A percentile compares a stretch with the other conserved stretches of the same genome.
Evolutionary conservation across 192 early-diverging fungal species (phyloP).

Genomic region (Gigaspora rosea): DNA sequence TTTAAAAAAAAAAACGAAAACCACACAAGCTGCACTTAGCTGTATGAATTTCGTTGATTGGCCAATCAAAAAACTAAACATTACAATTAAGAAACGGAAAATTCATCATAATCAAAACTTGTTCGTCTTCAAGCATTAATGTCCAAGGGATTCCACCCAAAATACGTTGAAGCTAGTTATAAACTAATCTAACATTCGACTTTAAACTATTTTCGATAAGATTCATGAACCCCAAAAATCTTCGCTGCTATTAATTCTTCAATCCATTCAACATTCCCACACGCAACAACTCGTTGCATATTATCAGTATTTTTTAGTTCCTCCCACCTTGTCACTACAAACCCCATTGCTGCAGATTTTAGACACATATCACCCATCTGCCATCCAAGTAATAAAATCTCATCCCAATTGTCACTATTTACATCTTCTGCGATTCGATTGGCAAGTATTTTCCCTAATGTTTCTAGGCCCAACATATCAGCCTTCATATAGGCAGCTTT

Average conservation of each 20-base stretch:
- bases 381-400: slow-evolving; percentile 23
- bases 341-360: slow-evolving; percentile 3
- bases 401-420: slow-evolving; percentile 24
- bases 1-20: too few relatives aligned
- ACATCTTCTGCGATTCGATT: slow-evolving; percentile 17
- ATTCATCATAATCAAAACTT: too few relatives aligned
- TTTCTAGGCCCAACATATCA: slow-evolving; percentile 20
- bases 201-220: background rate
- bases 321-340: slow-evolving; percentile 2
- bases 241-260: slow-evolving; percentile 17
- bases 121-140: too few relatives aligned
- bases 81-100: too few relatives aligned
- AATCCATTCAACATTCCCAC: slow-evolving; percentile 21
- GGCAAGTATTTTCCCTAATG: slow-evolving; percentile 18
- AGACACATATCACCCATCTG: slow-evolving; percentile 7
- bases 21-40: too few relatives aligned
- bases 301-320: slow-evolving; percentile 14
- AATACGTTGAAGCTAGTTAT: too few relatives aligned
- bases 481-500: slow-evolving; percentile 18
- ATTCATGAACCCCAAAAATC: slow-evolving; percentile 21
- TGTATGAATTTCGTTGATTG: too few relatives aligned
- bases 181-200: too few relatives aligned
- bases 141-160: too few relatives aligned
- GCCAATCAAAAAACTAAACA: too few relatives aligned
- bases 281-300: slow-evolving; percentile 17